Evolutionary conservation across 169 alveolate genomes (phyloP), one percentile per base, ranked within the genome.

Genomic region (Eimeria sp.): DNA sequence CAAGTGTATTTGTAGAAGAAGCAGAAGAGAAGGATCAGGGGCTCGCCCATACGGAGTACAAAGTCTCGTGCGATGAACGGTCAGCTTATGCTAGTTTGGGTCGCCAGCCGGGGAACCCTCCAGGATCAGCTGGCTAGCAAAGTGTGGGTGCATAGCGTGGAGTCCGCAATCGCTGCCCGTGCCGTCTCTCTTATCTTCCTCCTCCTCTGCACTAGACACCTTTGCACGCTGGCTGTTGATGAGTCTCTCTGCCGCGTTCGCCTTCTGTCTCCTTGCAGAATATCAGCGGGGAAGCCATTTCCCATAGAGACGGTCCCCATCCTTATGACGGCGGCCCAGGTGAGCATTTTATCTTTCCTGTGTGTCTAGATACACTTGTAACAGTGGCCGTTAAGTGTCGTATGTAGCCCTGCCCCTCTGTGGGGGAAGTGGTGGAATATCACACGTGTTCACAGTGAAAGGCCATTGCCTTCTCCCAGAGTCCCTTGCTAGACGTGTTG

Each of bases 1-100:
- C 92, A 11, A 40, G 18, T 16, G 92, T 84, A 5, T n/a, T 84
- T 22, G 47, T 84, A 4, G 92, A 84, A 34, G 92, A 84, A n/a
- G 80, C n/a, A 30, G 92, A 84, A 25, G 92, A 84, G 92, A 84
- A 84, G 61, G 92, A 84, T 78, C 92, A 84, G 61, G 92, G 92
- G n/a, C 92, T 84, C 18, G 92, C 92, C 30, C 57, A 30, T 30
- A 61, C 92, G 47, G 80, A 84, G 45, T 61, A 47, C 75, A 84
- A 84, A 14, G 80, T 84, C 45, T 84, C 92, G 4, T 84, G 92
- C 76, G 92, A 84, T 40, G 92, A 84, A 61, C 92, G 92, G 92
- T 84, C 13, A 82, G 89, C 73, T 54, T 11, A 10, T n/a, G 27
- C 3, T 20, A 49, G 5, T n/a, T 1, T 22, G 51, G n/a, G 27